Evolutionary conservation across 2,329 filamentous ascomycete genomes (phyloP).

Genomic region (Talaromyces islandicus): DNA sequence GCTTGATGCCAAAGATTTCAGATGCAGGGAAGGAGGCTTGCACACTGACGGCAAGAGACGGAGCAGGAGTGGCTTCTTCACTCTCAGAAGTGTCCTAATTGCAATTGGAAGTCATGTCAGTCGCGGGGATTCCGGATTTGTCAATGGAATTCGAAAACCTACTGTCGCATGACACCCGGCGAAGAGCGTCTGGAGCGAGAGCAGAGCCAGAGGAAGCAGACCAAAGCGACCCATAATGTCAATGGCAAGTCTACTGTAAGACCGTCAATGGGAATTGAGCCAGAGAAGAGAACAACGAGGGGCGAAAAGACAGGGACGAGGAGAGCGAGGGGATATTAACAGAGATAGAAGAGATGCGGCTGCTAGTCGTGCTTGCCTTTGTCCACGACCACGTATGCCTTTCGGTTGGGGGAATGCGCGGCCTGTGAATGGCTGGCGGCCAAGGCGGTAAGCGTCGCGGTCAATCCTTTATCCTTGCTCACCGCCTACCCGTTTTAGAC

Average conservation of each 20-base stretch:
- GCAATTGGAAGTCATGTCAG: slow-evolving; percentile 17
- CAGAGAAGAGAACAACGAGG: slow-evolving; percentile 7
- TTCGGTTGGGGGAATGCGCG: slow-evolving; percentile 2
- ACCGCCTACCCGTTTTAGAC: slow-evolving; percentile 6
- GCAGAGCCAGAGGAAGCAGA: slow-evolving; percentile 64
- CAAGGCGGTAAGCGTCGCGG: not conserved
- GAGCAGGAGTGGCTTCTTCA: slow-evolving; percentile 57
- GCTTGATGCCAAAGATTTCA: slow-evolving; percentile 90
- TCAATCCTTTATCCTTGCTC: slow-evolving; percentile 1
- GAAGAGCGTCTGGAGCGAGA: slow-evolving; percentile 63
- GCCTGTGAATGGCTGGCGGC: not conserved
- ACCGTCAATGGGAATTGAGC: slow-evolving; percentile 1
- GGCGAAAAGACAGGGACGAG: slow-evolving; percentile 12
- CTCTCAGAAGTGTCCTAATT: slow-evolving; percentile 57
- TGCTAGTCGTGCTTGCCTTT: slow-evolving; percentile 9
- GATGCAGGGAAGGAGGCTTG: slow-evolving; percentile 56
- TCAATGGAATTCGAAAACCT: slow-evolving; percentile 30
- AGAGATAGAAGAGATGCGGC: not conserved
- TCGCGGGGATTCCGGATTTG: not conserved
- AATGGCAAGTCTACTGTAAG: slow-evolving; percentile 6
- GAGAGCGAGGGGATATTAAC: slow-evolving; percentile 13
- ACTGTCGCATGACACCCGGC: slow-evolving; percentile 58
- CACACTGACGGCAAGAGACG: slow-evolving; percentile 50
- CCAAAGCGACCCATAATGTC: slow-evolving; percentile 66
- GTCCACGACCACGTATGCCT: slow-evolving; percentile 26